Conservation (phyloP, 2,329 filamentous ascomycete species). For the Fusarium stilboides region DNA sequence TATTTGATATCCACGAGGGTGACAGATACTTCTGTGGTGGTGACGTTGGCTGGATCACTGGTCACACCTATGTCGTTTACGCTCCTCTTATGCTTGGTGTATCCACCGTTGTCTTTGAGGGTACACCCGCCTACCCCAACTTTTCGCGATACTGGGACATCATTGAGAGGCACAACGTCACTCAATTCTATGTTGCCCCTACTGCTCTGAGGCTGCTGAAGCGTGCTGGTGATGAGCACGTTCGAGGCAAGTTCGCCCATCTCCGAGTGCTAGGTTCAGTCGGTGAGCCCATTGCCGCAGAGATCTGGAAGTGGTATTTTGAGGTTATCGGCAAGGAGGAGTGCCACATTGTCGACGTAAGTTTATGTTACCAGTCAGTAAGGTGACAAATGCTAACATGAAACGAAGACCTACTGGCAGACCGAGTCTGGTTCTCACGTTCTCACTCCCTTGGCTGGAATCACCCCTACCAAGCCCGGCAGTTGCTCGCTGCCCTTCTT, state of each 20-base stretch:
- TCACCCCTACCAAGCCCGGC: constrained; percentile 96
- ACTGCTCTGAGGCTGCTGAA: constrained; percentile 94
- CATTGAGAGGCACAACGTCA: constrained; percentile 93
- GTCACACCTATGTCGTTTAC: constrained; percentile 98
- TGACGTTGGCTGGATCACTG: constrained; percentile 99
- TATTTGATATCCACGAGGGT: constrained; percentile 96
- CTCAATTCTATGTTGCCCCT: constrained; percentile 98
- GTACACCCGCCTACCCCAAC: constrained; percentile 96
- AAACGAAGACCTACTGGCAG: constrained; percentile 94
- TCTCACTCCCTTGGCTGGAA: constrained; percentile 91
- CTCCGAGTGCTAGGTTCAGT: constrained; percentile 94
- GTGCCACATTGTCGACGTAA: constrained; percentile 93
- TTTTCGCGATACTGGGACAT: constrained; percentile 99
- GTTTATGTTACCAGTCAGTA: constrained; percentile 57
- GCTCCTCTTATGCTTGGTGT: constrained; percentile 93
- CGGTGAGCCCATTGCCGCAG: constrained; percentile 96
- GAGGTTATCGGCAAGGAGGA: constrained; percentile 94
- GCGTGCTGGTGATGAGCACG: constrained; percentile 93
- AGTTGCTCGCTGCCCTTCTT: constrained; percentile 98
- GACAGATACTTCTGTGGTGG: constrained; percentile 98
- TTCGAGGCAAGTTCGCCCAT: constrained; percentile 90
- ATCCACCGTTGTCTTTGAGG: constrained; percentile 96
- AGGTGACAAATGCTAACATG: constrained; percentile 36
- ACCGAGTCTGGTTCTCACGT: constrained; percentile 98
- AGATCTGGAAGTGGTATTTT: constrained; percentile 99